Base-by-base conservation (phyloP, 1,284 basidiomycete species). In the Cutaneotrichosporon cutaneum region DNA sequence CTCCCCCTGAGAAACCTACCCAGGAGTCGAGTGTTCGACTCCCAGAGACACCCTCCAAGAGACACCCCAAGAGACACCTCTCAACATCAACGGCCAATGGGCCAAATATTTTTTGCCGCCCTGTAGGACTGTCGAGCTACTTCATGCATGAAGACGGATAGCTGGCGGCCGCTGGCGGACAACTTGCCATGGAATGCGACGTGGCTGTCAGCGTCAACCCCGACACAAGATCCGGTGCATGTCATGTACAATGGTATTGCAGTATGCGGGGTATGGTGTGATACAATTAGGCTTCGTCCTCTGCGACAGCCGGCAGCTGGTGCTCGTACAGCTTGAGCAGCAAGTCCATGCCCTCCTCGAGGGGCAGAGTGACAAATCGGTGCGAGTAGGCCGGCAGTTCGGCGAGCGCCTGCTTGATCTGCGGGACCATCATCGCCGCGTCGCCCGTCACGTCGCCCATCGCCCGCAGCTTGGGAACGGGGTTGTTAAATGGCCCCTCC, bases 371-470 rank as follows among this genome's bases (percentile, higher is more conserved):
- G 10, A 90, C 91, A 68, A 91, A 92, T 75, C 92, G 90, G 68
- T 94, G 87, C 51, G 92, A 89, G 70, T 90, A 90, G 66, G 89
- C 87, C 1, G 91, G 92, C 21, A 93, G 74, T 58, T 91, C 88
- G 71, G 89, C 88, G 52, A 92, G 79, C 67, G 86, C 90, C 76
- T 90, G 87, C 1, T 89, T 89, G 33, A 90, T 87, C 71, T 86
- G 89, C 70, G 44, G 90, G 85, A 81, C 89, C 88, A 89, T 88
- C 47, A 71, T 73, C 45, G 75, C 90, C 11, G 92, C 89, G 71
- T 92, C 89, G 2, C 89, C 89, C 0, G 91, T 92, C 16, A 88
- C 90, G 74, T 92, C 89, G 36, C 92, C 92, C 10, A 94, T 81
- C 72, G 92, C 89, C 52, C 88, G 85, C 83, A 94, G 87, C 30